A percentile compares a stretch with the other conserved stretches of the same genome.
Conservation (phyloP, 495 filamentous ascomycete genomes). For the Hyaloscypha hepaticicola region DNA sequence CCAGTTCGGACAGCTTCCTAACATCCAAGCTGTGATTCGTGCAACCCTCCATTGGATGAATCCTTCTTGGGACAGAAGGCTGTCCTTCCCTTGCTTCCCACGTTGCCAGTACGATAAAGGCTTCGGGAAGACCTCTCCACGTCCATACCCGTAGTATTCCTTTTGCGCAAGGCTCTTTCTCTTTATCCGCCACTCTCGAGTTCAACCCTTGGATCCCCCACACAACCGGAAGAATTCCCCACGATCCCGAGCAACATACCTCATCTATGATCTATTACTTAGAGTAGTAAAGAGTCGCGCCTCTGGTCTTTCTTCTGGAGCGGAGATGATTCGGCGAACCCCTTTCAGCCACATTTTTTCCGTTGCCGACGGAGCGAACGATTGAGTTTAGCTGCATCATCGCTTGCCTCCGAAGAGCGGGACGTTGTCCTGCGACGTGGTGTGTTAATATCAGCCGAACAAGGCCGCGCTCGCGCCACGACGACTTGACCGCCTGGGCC, state of each 20-base stretch:
- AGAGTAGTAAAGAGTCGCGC: background rate
- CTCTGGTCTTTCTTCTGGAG: background rate
- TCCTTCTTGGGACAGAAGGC: background rate
- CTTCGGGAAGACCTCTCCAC: background rate
- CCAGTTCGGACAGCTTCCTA: background rate
- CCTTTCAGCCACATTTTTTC: constrained; percentile 9
- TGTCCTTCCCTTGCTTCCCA: background rate
- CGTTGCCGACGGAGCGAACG: background rate
- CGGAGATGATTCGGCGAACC: background rate
- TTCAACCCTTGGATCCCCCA: too few relatives aligned
- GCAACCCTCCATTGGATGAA: background rate
- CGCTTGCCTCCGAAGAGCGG: background rate
- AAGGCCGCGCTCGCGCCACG: background rate
- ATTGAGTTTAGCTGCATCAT: constrained; percentile 15
- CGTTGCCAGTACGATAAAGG: background rate
- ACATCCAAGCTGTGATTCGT: background rate
- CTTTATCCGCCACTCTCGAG: background rate
- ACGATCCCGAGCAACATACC: background rate
- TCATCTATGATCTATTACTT: background rate
- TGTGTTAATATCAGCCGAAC: background rate
- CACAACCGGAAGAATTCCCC: too few relatives aligned
- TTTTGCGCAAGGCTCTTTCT: background rate
- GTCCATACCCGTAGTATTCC: background rate
- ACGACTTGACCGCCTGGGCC: background rate
- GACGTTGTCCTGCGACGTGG: background rate